Conservation (phyloP, 139 green algal species). For the Chlamydomonas eustigma region DNA sequence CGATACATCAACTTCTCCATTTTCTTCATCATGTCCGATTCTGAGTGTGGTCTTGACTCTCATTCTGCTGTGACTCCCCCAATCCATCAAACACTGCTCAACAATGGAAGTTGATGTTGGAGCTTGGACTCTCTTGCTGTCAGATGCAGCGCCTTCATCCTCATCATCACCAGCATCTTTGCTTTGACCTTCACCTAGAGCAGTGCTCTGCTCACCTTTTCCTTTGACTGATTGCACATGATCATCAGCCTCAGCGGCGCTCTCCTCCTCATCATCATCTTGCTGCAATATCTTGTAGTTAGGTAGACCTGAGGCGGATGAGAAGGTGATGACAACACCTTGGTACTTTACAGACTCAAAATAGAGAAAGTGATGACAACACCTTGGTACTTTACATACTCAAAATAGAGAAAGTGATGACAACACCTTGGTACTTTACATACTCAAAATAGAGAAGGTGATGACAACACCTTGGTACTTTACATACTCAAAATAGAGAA, state of each 20-base stretch:
- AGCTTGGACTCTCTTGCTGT: constrained; percentile 3
- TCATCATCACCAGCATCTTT: not conserved
- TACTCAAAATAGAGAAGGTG: no score
- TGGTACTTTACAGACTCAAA: no score
- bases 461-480: no score
- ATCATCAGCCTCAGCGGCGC: constrained; percentile 4
- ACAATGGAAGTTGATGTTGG: constrained; percentile 19
- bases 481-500: no score
- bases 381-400: no score
- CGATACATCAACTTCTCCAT: constrained; percentile 41
- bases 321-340: not conserved
- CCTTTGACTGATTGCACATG: no score
- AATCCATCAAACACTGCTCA: constrained; percentile 31
- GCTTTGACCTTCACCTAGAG: not conserved
- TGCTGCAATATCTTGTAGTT: constrained; percentile 11
- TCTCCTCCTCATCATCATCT: not conserved
- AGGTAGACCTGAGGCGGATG: not conserved
- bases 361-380: no score
- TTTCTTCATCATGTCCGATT: constrained; percentile 28
- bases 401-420: no score
- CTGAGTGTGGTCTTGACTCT: constrained; percentile 33
- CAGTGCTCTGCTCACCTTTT: no score
- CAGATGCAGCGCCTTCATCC: not conserved
- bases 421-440: no score
- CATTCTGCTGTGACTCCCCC: constrained; percentile 18